phyloP scores from a whole-genome alignment of 352 stramenopile genomes.

The Phytophthora sansomeana region DNA sequence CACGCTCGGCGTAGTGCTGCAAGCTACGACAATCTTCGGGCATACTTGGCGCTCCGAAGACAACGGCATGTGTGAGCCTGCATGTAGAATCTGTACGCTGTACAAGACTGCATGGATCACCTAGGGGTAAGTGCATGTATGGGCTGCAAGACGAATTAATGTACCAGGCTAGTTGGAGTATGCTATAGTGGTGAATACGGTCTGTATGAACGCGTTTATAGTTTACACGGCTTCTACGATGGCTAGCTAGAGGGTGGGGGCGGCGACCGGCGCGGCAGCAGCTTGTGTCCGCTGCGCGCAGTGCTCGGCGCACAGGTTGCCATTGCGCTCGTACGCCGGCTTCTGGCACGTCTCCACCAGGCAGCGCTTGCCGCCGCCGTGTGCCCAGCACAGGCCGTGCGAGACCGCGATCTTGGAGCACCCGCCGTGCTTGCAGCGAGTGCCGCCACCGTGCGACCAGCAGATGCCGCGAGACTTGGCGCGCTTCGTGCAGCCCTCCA shows the following conservation, averaged over 20 bases:
- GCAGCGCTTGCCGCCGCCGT: constrained; percentile 61
- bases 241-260: neutral
- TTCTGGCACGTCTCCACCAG: constrained; percentile 50
- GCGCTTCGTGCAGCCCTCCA: constrained; percentile 64
- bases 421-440: constrained; percentile 56
- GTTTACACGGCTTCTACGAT: constrained; percentile 3
- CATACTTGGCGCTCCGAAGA: no score
- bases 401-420: constrained; percentile 72
- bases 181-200: no score
- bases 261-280: neutral
- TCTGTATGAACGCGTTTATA: constrained; percentile 1
- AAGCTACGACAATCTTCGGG: no score
- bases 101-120: no score
- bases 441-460: constrained; percentile 86
- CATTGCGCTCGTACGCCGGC: constrained; percentile 55
- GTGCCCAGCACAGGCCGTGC: constrained; percentile 58
- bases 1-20: no score
- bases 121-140: no score
- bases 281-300: constrained; percentile 20
- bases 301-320: constrained; percentile 60
- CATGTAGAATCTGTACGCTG: no score
- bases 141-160: no score
- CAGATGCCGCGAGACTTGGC: constrained; percentile 85
- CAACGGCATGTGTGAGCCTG: no score
- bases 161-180: no score